Evolutionary conservation across 108 stramenopile genomes (phyloP).

Genomic region (Nitzschia inconspicua): DNA sequence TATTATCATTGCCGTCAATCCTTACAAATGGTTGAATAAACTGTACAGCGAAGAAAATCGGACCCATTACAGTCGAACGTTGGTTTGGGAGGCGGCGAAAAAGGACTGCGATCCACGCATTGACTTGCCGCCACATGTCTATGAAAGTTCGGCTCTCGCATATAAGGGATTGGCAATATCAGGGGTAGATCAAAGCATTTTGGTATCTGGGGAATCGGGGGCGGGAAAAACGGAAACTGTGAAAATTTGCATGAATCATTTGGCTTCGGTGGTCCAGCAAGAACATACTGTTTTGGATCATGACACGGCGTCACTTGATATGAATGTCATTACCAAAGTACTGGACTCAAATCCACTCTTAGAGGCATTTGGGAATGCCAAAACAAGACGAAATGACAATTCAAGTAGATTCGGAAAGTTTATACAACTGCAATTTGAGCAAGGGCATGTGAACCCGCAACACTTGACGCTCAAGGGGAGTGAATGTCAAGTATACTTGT

Average conservation of each 20-base stretch:
- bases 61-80: conserved; percentile 37
- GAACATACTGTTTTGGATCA: conserved; percentile 17
- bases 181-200: conserved; percentile 60
- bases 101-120: conserved; percentile 20
- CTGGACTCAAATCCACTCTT: conserved; percentile 77
- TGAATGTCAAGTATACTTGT: conserved; percentile 67
- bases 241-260: conserved; percentile 78
- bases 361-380: conserved; percentile 82
- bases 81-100: conserved; percentile 52
- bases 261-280: conserved; percentile 61
- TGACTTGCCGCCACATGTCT: conserved; percentile 54
- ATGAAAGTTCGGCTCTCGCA: conserved; percentile 53
- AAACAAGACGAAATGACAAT: conserved; percentile 75
- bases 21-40: conserved; percentile 66
- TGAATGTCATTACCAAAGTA: conserved; percentile 47
- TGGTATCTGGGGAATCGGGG: conserved; percentile 80
- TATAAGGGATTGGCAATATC: conserved; percentile 48
- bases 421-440: conserved; percentile 55
- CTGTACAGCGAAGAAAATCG: conserved; percentile 57
- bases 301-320: not conserved
- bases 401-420: conserved; percentile 77
- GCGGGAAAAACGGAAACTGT: conserved; percentile 90
- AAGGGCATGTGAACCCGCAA: conserved; percentile 11
- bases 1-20: conserved; percentile 88
- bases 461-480: conserved; percentile 44